phyloP scores from a whole-genome alignment of 345 rosid genomes.

The Eucalyptus curtisii region DNA sequence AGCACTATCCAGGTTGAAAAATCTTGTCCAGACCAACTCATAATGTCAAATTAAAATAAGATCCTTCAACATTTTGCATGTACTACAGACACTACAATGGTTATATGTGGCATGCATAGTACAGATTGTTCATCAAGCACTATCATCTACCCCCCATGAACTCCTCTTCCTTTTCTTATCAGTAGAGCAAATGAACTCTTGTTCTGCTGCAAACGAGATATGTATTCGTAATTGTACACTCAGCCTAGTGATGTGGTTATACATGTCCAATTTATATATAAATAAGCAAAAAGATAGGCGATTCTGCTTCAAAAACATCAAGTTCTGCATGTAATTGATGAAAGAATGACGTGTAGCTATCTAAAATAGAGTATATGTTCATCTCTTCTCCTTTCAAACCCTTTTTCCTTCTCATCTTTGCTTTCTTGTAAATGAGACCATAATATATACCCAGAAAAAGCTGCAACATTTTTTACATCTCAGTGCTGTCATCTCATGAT shows the following conservation, averaged over 20 bases:
- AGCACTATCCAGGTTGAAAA: neutral
- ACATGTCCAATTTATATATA: neutral
- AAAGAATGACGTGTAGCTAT: neutral
- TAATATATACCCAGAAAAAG: neutral
- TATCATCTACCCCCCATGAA: neutral
- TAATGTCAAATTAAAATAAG: neutral
- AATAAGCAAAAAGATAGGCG: neutral
- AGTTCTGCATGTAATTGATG: neutral
- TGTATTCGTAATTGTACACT: neutral
- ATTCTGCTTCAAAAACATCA: neutral
- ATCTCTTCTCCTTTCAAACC: neutral
- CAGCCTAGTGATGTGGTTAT: neutral
- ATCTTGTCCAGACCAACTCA: neutral
- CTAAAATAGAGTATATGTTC: neutral
- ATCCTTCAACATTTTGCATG: neutral
- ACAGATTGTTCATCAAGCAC: neutral
- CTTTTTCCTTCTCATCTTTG: neutral
- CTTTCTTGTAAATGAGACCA: neutral
- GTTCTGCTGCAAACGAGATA: neutral
- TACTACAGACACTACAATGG: neutral
- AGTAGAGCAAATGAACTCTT: neutral
- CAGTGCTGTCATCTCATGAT: neutral
- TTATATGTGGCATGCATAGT: neutral
- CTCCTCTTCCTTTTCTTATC: neutral
- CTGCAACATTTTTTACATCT: neutral